A percentile compares a stretch with the other conserved stretches of the same genome.
Evolutionary conservation across 2,329 filamentous ascomycete genomes (phyloP).

Genomic region (Lachnum nothofagi): DNA sequence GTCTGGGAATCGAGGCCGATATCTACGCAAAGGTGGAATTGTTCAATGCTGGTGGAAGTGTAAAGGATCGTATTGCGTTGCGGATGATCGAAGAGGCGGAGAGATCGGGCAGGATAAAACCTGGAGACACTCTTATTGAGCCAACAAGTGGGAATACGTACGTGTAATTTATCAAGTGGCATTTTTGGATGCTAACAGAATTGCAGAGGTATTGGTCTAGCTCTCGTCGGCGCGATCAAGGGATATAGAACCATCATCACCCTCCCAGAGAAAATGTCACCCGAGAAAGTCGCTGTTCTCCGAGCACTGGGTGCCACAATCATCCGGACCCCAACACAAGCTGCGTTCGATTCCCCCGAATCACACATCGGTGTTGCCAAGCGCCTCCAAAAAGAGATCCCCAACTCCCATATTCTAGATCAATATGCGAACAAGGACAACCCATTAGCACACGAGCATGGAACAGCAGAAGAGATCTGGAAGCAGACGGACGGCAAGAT

Average conservation of each 20-base stretch:
- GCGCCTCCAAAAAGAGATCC: constrained; percentile 87
- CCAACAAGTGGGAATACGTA: constrained; percentile 93
- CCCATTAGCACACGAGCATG: constrained; percentile 85
- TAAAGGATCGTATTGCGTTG: constrained; percentile 92
- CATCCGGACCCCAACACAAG: constrained; percentile 93
- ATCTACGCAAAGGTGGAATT: constrained; percentile 90
- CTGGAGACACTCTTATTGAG: constrained; percentile 94
- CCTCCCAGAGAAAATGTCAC: constrained; percentile 97
- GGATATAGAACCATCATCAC: constrained; percentile 99
- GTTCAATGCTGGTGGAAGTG: constrained; percentile 89
- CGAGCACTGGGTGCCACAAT: constrained; percentile 93
- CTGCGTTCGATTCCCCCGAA: constrained; percentile 89
- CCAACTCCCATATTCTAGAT: constrained; percentile 93
- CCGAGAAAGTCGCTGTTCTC: constrained; percentile 93
- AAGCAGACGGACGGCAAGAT: constrained; percentile 79
- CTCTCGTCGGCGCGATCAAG: constrained; percentile 90
- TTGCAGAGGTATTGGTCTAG: constrained; percentile 77
- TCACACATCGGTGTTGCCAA: constrained; percentile 94
- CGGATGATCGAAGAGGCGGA: constrained; percentile 98
- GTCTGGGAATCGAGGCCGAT: constrained; percentile 79
- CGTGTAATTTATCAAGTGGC: constrained; percentile 17
- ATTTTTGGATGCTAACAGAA: constrained; percentile 24
- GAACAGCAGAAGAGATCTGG: constrained; percentile 96
- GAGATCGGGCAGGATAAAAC: constrained; percentile 85
- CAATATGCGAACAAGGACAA: constrained; percentile 93